phyloP scores from a whole-genome alignment of 345 rosid genomes.

The Citrus medica region DNA sequence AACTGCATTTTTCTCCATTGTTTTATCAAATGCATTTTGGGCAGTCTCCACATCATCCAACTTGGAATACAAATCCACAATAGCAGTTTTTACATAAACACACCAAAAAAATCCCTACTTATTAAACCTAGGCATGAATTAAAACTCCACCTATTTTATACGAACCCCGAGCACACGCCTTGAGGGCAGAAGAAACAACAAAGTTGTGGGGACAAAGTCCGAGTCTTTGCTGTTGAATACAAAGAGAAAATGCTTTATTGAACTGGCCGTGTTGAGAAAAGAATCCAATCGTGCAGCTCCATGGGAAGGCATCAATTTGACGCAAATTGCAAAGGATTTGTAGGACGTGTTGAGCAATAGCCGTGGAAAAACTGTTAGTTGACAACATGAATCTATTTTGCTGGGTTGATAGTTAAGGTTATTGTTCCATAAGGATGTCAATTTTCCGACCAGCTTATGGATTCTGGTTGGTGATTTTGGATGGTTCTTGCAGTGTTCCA shows the following conservation, averaged over 20 bases:
- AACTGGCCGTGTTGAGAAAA: constrained; percentile 55
- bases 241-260: constrained; percentile 41
- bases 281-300: constrained; percentile 62
- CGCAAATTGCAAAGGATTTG: constrained; percentile 32
- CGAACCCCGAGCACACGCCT: constrained; percentile 42
- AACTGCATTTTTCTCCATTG: constrained; percentile 49
- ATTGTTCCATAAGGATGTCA: constrained; percentile 22
- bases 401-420: constrained; percentile 29
- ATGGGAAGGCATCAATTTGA: constrained; percentile 43
- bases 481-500: neutral
- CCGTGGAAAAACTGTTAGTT: constrained; percentile 34
- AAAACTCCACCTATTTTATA: constrained; percentile 36
- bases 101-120: constrained; percentile 52
- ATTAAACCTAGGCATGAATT: constrained; percentile 49
- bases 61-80: constrained; percentile 59
- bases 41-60: constrained; percentile 50
- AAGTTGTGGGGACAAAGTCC: constrained; percentile 51
- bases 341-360: constrained; percentile 32
- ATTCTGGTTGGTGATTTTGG: neutral
- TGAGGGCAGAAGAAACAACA: constrained; percentile 16
- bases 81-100: constrained; percentile 69
- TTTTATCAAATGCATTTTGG: constrained; percentile 47
- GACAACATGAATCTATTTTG: constrained; percentile 50
- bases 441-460: neutral
- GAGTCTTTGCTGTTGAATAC: constrained; percentile 43